Evolutionary conservation across 129 eudicot genomes (phyloP).

Genomic region (Lonicera japonica): DNA sequence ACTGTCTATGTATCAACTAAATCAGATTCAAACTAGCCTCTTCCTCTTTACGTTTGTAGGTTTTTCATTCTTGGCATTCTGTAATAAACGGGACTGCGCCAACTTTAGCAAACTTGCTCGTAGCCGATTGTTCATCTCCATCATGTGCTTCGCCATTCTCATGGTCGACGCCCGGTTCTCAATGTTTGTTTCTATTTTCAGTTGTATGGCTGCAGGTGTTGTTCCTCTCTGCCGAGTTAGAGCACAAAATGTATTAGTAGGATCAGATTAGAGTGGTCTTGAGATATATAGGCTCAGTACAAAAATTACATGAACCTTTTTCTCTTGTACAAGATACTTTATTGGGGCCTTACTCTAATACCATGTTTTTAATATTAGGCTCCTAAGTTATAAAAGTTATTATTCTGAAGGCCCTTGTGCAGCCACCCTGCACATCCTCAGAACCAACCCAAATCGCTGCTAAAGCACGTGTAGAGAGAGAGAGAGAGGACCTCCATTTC

Average conservation of each 20-base stretch:
- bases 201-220: constrained; percentile 38
- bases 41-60: constrained; percentile 17
- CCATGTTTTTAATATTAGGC: too few species aligned
- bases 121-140: constrained; percentile 32
- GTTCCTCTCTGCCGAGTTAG: constrained; percentile 17
- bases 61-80: neutral
- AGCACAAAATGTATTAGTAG: neutral
- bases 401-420: too few species aligned
- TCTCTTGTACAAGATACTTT: too few species aligned
- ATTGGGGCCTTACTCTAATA: too few species aligned
- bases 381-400: too few species aligned
- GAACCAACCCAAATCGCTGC: too few species aligned
- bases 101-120: constrained; percentile 27
- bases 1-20: too few species aligned
- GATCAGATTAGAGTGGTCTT: too few species aligned
- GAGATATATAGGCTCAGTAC: too few species aligned
- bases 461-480: constrained; percentile 1
- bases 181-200: constrained; percentile 25
- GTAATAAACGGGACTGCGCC: constrained; percentile 17
- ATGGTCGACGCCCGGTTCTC: constrained; percentile 21
- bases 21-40: too few species aligned
- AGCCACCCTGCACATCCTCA: too few species aligned
- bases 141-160: constrained; percentile 38
- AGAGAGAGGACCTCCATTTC: constrained; percentile 32
- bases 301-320: too few species aligned